Percentiles rank a stretch among this genome's conserved stretches.
These are phyloP conservation scores for Termitomyces sp. DNA, from an alignment of 768 basidiomycete species.

Conservation along the genomic window DNA sequence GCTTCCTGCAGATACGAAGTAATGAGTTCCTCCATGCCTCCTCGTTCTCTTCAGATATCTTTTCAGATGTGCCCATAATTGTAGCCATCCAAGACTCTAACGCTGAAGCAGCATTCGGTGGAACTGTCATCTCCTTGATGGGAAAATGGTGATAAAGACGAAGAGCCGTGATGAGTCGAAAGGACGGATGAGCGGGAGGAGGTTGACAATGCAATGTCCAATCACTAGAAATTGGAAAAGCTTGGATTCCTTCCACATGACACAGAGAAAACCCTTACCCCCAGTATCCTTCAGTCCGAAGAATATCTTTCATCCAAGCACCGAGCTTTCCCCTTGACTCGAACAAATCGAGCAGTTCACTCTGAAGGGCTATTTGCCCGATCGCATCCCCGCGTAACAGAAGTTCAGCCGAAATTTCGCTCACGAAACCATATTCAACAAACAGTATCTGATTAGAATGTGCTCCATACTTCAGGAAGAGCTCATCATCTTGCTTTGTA, in stretches of 20 bases:
- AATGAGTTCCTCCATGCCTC: conserved; percentile 38
- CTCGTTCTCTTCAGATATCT: conserved; percentile 49
- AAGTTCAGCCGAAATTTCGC: conserved; percentile 27
- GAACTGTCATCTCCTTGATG: conserved; percentile 16
- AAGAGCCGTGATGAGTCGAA: conserved; percentile 70
- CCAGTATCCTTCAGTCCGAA: conserved; percentile 77
- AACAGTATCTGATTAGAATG: conserved; percentile 79
- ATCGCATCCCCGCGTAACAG: conserved; percentile 25
- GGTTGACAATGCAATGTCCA: conserved; percentile 74
- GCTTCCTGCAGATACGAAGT: conserved; percentile 27
- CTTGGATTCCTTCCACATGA: background rate
- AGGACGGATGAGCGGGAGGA: conserved; percentile 70
- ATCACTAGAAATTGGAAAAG: conserved; percentile 44
- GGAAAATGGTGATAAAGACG: conserved; percentile 57
- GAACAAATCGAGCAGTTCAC: conserved; percentile 50
- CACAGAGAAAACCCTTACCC: conserved; percentile 46
- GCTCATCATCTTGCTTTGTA: conserved; percentile 55
- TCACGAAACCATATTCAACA: conserved; percentile 89
- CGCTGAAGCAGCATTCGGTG: conserved; percentile 25
- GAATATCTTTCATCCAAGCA: conserved; percentile 43
- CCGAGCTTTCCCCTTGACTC: conserved; percentile 36
- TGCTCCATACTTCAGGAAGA: conserved; percentile 75
- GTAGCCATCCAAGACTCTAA: conserved; percentile 55
- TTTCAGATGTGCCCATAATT: conserved; percentile 39
- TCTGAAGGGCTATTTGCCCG: conserved; percentile 65